These are phyloP conservation scores for Fusarium sp. DNA, from an alignment of 2,329 filamentous ascomycete genomes.

Conservation along the genomic window DNA sequence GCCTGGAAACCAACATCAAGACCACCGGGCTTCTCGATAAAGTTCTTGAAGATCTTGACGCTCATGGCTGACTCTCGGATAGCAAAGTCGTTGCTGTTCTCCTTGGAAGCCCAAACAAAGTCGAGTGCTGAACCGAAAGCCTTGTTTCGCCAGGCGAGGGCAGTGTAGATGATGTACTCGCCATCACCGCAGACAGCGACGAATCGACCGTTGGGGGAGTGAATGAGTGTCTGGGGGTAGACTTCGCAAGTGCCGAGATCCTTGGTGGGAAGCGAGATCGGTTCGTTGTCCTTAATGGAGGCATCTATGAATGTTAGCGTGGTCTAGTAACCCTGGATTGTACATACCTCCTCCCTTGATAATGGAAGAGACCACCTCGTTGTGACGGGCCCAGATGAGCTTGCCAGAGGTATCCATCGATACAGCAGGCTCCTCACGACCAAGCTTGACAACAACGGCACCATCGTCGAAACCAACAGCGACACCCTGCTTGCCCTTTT, in stretches of 20 bases:
- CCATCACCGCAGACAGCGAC: slow-evolving; percentile 88
- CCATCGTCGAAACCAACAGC: slow-evolving; percentile 98
- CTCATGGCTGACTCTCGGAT: slow-evolving; percentile 95
- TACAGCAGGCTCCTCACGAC: slow-evolving; percentile 94
- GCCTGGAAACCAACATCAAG: slow-evolving; percentile 96
- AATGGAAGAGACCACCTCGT: slow-evolving; percentile 92
- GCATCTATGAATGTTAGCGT: slow-evolving; percentile 68
- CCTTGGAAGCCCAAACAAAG: slow-evolving; percentile 97
- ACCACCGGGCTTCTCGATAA: slow-evolving; percentile 89
- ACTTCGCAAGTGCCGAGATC: slow-evolving; percentile 97
- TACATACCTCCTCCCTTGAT: slow-evolving; percentile 84
- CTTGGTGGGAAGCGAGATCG: slow-evolving; percentile 89
- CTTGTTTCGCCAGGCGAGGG: slow-evolving; percentile 96
- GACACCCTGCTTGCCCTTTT: slow-evolving; percentile 92
- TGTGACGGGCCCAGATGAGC: slow-evolving; percentile 95
- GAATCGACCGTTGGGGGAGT: slow-evolving; percentile 95
- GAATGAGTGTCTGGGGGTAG: slow-evolving; percentile 92
- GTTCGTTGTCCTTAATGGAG: slow-evolving; percentile 86
- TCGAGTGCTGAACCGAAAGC: slow-evolving; percentile 95
- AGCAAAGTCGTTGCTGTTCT: slow-evolving; percentile 98
- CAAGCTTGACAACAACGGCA: slow-evolving; percentile 97
- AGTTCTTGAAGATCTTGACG: slow-evolving; percentile 98
- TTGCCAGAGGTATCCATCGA: slow-evolving; percentile 98
- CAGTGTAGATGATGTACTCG: slow-evolving; percentile 99
- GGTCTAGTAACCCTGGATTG: background rate